These are phyloP conservation scores for Hyphopichia fennica DNA, from an alignment of 1,139 yeast species.

Conservation along the genomic window DNA sequence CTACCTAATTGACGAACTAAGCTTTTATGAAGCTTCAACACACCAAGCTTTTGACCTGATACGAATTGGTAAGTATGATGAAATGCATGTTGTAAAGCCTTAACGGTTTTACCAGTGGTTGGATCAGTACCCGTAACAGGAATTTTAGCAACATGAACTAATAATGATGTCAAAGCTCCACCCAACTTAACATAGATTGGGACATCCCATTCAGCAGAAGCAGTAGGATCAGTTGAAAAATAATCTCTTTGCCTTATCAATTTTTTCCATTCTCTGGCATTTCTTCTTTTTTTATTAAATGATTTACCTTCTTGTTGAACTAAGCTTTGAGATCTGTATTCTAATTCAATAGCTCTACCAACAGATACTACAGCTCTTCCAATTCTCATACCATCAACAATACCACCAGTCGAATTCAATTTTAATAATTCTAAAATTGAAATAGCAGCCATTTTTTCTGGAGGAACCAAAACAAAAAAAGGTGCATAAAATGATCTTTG, in stretches of 20 bases:
- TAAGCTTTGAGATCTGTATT: slow-evolving; percentile 69
- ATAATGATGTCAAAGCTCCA: slow-evolving; percentile 69
- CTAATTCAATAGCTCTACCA: slow-evolving; percentile 83
- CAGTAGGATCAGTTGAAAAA: slow-evolving; percentile 11
- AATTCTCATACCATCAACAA: slow-evolving; percentile 81
- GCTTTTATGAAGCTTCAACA: slow-evolving; percentile 71
- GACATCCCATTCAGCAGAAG: slow-evolving; percentile 34
- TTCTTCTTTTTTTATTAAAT: slow-evolving; percentile 32
- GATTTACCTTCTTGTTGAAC: slow-evolving; percentile 58
- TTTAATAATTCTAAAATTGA: slow-evolving; percentile 81
- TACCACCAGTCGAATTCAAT: slow-evolving; percentile 72
- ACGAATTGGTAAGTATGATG: slow-evolving; percentile 83
- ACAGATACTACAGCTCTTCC: slow-evolving; percentile 80
- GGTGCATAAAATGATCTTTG: slow-evolving; percentile 77
- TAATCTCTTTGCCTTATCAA: slow-evolving; percentile 30
- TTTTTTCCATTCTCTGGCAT: slow-evolving; percentile 43
- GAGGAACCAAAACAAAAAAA: slow-evolving; percentile 64
- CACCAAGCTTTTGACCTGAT: slow-evolving; percentile 79
- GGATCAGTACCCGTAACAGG: slow-evolving; percentile 80
- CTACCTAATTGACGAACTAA: slow-evolving; percentile 67
- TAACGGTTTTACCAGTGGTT: slow-evolving; percentile 60
- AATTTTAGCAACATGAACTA: slow-evolving; percentile 81
- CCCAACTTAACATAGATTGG: slow-evolving; percentile 79
- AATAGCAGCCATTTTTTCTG: slow-evolving; percentile 81
- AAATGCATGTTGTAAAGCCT: slow-evolving; percentile 86